Evolutionary conservation across 306 rosid species (phyloP).

Genomic region (Prunus mume): DNA sequence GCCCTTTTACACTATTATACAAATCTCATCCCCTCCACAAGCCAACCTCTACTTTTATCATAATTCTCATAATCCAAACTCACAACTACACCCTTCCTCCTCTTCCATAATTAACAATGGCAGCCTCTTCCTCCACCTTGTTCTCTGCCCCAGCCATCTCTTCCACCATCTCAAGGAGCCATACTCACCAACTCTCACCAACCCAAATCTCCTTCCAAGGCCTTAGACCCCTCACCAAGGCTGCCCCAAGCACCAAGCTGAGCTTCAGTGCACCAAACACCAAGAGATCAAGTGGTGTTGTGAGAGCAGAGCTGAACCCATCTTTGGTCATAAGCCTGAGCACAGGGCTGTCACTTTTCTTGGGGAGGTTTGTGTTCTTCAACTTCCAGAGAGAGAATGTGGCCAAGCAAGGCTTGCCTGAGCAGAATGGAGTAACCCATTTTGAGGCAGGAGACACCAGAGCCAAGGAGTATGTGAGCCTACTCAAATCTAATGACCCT

Average conservation of each 20-base stretch:
- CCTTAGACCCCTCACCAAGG: slow-evolving; percentile 39
- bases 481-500: slow-evolving; percentile 95
- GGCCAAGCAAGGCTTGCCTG: slow-evolving; percentile 91
- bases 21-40: slow-evolving; percentile 16
- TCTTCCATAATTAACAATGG: slow-evolving; percentile 23
- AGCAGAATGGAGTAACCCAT: slow-evolving; percentile 85
- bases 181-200: slow-evolving; percentile 28
- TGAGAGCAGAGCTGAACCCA: slow-evolving; percentile 70
- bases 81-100: background rate
- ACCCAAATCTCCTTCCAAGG: slow-evolving; percentile 68
- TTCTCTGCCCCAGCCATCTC: slow-evolving; percentile 44
- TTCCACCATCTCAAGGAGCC: slow-evolving; percentile 30
- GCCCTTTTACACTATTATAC: background rate
- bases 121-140: slow-evolving; percentile 57
- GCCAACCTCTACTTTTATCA: background rate
- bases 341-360: slow-evolving; percentile 84
- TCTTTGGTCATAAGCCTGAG: slow-evolving; percentile 89
- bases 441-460: slow-evolving; percentile 92
- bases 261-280: slow-evolving; percentile 9
- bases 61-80: background rate
- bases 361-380: slow-evolving; percentile 97
- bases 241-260: slow-evolving; percentile 19
- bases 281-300: slow-evolving; percentile 22
- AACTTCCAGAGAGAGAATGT: slow-evolving; percentile 96
- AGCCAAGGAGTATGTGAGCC: slow-evolving; percentile 86